These are phyloP conservation scores for Acacia acuminata DNA, from an alignment of 306 rosid species.

Conservation along the genomic window DNA sequence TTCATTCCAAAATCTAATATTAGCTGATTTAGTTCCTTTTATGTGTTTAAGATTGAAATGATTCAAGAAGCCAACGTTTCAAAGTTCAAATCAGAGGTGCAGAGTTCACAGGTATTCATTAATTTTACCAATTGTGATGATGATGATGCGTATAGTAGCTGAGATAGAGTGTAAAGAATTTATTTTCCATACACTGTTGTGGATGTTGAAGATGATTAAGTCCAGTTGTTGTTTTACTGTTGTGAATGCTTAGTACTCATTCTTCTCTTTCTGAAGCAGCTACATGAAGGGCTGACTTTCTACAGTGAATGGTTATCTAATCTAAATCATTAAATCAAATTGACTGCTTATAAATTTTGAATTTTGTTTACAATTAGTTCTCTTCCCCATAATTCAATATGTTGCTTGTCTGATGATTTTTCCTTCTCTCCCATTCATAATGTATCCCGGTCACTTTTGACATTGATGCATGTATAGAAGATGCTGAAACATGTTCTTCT, in stretches of 20 bases:
- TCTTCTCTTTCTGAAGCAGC: not conserved
- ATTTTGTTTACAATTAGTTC: not conserved
- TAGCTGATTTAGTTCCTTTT: slow-evolving; percentile 2
- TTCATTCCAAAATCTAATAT: not conserved
- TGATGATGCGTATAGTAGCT: not conserved
- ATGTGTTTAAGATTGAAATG: slow-evolving; percentile 59
- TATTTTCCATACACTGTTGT: not conserved
- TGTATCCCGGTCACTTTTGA: slow-evolving; percentile 3
- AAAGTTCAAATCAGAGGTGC: slow-evolving; percentile 90
- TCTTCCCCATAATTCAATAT: not conserved
- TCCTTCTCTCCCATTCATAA: not conserved
- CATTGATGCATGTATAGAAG: not conserved
- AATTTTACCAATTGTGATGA: not conserved
- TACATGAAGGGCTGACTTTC: not conserved
- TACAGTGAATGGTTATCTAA: not conserved
- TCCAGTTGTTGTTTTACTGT: not conserved
- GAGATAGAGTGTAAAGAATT: not conserved
- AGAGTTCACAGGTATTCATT: slow-evolving; percentile 81
- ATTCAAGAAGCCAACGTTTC: slow-evolving; percentile 78
- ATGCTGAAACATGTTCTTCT: not conserved
- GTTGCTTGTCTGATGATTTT: not conserved
- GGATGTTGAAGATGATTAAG: not conserved
- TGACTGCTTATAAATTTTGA: not conserved
- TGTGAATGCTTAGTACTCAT: slow-evolving; percentile 2
- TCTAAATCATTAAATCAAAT: not conserved